A percentile compares a stretch with the other conserved stretches of the same genome.
Evolutionary conservation across 768 basidiomycete species (phyloP).

Genomic region (Rhizopogon sp.): DNA sequence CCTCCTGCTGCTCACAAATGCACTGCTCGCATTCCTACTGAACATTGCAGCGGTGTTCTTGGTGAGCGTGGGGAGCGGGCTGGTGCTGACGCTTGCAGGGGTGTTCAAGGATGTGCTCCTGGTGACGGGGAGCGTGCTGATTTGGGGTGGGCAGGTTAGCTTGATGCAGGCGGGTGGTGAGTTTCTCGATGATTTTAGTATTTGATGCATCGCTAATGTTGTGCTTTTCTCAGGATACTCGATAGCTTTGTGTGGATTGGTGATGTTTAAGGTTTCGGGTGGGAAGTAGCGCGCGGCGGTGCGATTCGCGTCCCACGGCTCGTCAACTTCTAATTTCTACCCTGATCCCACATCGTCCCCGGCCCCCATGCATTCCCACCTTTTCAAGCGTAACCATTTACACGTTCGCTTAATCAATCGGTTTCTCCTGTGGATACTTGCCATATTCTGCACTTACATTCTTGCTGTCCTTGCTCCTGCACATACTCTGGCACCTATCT

Average conservation of each 20-base stretch:
- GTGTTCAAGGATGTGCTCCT: conserved; percentile 98
- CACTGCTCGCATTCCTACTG: conserved; percentile 78
- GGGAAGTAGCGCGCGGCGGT: conserved; percentile 37
- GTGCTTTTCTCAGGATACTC: conserved; percentile 59
- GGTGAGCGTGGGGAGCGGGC: conserved; percentile 81
- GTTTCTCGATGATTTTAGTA: conserved; percentile 12
- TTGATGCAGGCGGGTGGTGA: conserved; percentile 79
- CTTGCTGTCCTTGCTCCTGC: too few species aligned
- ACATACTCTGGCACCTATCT: too few species aligned
- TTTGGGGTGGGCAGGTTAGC: conserved; percentile 79
- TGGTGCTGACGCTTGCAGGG: conserved; percentile 89
- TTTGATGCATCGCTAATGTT: background rate
- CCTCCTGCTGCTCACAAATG: conserved; percentile 75
- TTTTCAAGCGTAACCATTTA: background rate
- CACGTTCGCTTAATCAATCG: background rate
- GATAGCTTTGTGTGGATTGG: conserved; percentile 77
- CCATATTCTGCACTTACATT: too few species aligned
- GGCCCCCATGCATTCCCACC: background rate
- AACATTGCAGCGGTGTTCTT: conserved; percentile 95
- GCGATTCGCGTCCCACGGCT: too few species aligned
- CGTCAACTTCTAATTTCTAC: too few species aligned
- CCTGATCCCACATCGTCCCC: background rate
- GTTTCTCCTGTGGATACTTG: too few species aligned
- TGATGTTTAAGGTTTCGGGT: conserved; percentile 79
- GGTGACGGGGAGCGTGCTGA: conserved; percentile 82